Evolutionary conservation across 139 green algal species (phyloP), one percentile per base, ranked within the genome.

Genomic region (Raphidocelis subcapitata): DNA sequence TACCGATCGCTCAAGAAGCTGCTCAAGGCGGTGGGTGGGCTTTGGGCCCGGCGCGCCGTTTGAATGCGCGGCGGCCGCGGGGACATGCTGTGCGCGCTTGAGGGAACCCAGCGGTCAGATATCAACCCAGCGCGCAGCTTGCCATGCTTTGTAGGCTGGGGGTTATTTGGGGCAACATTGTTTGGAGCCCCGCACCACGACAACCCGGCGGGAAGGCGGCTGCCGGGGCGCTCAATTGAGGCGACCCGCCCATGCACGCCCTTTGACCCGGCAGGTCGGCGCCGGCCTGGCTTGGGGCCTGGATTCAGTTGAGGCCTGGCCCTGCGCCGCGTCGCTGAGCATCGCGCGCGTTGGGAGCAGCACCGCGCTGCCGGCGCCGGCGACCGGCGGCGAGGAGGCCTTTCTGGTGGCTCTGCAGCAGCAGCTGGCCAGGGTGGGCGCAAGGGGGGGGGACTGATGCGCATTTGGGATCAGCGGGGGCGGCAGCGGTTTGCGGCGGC

Each of bases 1-100:
- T 83, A 90, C 37, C 85, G 86, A n/a, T 36, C 32, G 0, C 74
- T 94, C 1, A 94, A 94, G 66, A 79, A 93, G 56, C 56, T 88
- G 24, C 90, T 94, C 33, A 90, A 93, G 73, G 70, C 84, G 55
- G 75, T 69, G 20, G 69, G 67, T 5, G 51, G 56, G 23, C 23
- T 1, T 55, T 55, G 47, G 20, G 20, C 47, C 36, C 20, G 36
- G 33, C 12, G 37, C 62, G 55, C 36, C 32, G 35, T 26, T 5
- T 57, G n/a, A 16, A 33, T 37, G 36, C 20, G 3, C 35, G 55
- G 63, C 63, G 55, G 63, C 36, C 46, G 29, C 36, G 24, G 16
- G 26, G 24, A 12, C 3, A 31, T 64, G 29, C 29, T 21, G 4
- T 64, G 57, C 32, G 26, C 37, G 10, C 18, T 3, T 16, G 10